Percentiles rank a stretch among this genome's conserved stretches.
phyloP scores from a whole-genome alignment of 2,329 filamentous ascomycete species.

The Fonsecaea multimorphosa region DNA sequence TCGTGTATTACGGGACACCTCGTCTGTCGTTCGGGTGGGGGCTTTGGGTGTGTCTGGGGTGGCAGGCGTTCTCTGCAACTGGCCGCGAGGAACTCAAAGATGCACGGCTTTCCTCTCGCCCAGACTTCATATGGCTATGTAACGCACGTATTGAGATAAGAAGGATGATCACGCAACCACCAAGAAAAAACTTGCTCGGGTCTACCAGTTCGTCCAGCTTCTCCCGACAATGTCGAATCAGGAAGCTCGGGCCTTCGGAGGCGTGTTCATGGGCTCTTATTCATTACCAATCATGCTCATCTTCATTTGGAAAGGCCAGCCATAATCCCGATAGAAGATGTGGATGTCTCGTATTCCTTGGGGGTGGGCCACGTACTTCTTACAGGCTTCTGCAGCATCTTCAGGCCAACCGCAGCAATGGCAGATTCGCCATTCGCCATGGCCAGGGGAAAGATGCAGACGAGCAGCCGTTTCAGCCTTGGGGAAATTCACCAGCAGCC shows the following conservation, averaged over 20 bases:
- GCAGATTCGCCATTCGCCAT: not conserved
- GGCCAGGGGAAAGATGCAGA: not conserved
- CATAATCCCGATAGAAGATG: not conserved
- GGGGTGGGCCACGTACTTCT: not conserved
- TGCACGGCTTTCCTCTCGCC: too few species aligned
- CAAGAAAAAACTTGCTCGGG: conserved; percentile 3
- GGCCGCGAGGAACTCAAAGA: too few species aligned
- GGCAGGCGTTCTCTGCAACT: too few species aligned
- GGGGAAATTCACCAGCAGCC: not conserved
- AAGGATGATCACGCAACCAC: conserved; percentile 5
- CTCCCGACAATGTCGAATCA: conserved; percentile 14
- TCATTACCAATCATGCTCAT: conserved; percentile 1
- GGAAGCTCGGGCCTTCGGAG: conserved; percentile 10
- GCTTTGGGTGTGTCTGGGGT: too few species aligned
- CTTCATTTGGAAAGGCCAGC: not conserved
- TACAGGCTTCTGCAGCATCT: not conserved
- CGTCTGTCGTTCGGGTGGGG: too few species aligned
- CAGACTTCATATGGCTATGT: not conserved
- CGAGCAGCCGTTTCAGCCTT: conserved; percentile 19
- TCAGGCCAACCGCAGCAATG: not conserved
- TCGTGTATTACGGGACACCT: too few species aligned
- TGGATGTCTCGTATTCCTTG: too few species aligned
- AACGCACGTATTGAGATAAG: conserved; percentile 3
- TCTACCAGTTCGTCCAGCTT: not conserved
- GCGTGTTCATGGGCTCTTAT: not conserved